Base-by-base conservation (phyloP, 208 protist species). In the Acanthamoeba divionensis region DNA sequence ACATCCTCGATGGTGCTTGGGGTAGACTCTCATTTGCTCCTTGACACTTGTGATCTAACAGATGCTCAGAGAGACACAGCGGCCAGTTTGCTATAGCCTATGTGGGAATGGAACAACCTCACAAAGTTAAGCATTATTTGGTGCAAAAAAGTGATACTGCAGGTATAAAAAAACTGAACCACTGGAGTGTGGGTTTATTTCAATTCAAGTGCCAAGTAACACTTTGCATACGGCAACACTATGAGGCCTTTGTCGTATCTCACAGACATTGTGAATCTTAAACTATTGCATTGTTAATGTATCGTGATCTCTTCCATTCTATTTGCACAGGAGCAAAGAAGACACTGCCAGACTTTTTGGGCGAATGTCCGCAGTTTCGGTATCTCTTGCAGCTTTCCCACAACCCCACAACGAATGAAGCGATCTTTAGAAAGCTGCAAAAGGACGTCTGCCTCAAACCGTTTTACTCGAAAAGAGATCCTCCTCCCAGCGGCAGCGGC, bases 81-180 rank as follows among this genome's bases (percentile, higher is more conserved):
- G 77, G 77, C 38, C 77, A 87, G 77, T 87, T 87, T 36, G 77
- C 54, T 21, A 87, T 87, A 31, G 77, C 77, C 31, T 80, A 86
- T 57, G 55, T 87, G 29, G 77, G 77, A 8, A 88, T 71, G 45
- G 31, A 86, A 31, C 77, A 18, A 31, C 71, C 63, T 18, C 71
- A 80, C 63, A 91, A 82, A 29, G 71, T 87, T 57, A 87, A 87
- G 41, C 77, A 87, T 36, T 87, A 87, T 57, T 57, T 87, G 38
- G 77, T 87, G 7, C 77, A 87, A 87, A 87, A 87, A 41, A 69
- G 55, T 9, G 77, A 87, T 29, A 87, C 77, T 2, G 77, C 77
- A 38, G 77, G 77, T 67, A 67, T 48, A 18, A n/a, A n/a, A n/a
- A n/a, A n/a, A n/a, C n/a, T n/a, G n/a, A n/a, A n/a, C n/a, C n/a